Conservation (phyloP, 352 stramenopile species). For the Pseudoperonospora humuli region DNA sequence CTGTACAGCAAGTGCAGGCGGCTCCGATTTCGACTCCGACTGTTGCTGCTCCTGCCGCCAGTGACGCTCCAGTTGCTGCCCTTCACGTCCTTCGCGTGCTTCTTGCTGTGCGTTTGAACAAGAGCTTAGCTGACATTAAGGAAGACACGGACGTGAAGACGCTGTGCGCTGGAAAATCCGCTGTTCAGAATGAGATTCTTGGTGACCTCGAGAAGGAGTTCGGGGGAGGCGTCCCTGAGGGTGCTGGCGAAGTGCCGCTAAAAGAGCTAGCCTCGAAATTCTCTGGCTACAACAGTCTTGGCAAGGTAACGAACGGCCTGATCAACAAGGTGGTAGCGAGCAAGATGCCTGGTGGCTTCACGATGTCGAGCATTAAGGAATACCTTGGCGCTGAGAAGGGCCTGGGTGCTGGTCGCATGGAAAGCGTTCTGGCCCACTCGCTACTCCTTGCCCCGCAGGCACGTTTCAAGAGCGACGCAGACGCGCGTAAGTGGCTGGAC, state of each 20-base stretch:
- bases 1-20: constrained; percentile 12
- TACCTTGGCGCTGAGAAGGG: constrained; percentile 53
- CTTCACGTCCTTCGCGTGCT: constrained; percentile 72
- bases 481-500: constrained; percentile 79
- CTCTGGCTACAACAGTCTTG: constrained; percentile 54
- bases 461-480: constrained; percentile 63
- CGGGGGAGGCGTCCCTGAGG: constrained; percentile 51
- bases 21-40: constrained; percentile 10
- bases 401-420: constrained; percentile 58
- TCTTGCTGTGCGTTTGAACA: constrained; percentile 68
- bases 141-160: constrained; percentile 73
- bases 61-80: constrained; percentile 56
- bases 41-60: constrained; percentile 12
- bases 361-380: constrained; percentile 67
- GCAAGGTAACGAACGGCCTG: constrained; percentile 53
- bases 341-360: constrained; percentile 84
- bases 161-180: constrained; percentile 76
- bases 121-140: constrained; percentile 56
- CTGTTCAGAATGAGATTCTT: constrained; percentile 84
- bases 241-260: constrained; percentile 63
- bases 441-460: constrained; percentile 47
- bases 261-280: constrained; percentile 68
- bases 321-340: constrained; percentile 69
- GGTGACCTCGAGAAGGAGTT: constrained; percentile 87
- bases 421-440: constrained; percentile 69